phyloP scores from a whole-genome alignment of 106 monocot species.

The Allium sativum region DNA sequence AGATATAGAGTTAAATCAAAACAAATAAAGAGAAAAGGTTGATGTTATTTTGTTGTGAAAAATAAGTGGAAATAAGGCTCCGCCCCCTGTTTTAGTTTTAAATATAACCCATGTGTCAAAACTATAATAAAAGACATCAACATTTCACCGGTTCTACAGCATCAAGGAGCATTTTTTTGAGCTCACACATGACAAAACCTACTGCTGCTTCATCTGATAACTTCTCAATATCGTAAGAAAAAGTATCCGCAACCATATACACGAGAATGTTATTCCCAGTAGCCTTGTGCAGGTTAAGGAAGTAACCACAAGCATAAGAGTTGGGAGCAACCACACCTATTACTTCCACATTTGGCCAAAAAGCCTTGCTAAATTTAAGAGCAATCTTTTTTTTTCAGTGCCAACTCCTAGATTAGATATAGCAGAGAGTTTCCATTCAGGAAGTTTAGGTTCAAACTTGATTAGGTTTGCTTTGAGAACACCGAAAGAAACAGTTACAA shows the following conservation, averaged over 20 bases:
- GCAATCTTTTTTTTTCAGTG: constrained; percentile 94
- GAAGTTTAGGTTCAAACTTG: constrained; percentile 68
- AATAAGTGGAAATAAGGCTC: no score
- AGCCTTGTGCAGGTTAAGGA: constrained; percentile 95
- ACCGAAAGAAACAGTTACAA: constrained; percentile 86
- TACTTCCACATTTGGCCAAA: constrained; percentile 98
- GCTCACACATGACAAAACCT: constrained; percentile 55
- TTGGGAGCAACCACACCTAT: constrained; percentile 67
- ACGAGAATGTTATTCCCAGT: constrained; percentile 77
- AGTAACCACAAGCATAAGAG: constrained; percentile 85
- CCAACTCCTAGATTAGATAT: constrained; percentile 87
- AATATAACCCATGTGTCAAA: no score
- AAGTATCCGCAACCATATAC: constrained; percentile 91
- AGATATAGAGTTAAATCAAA: no score
- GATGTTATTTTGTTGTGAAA: no score
- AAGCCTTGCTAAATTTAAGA: constrained; percentile 52
- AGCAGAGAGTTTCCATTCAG: constrained; percentile 80
- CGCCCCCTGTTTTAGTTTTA: no score
- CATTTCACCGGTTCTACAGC: constrained; percentile 67
- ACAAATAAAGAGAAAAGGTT: no score
- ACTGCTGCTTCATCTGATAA: constrained; percentile 69
- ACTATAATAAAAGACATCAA: neutral
- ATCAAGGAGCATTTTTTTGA: constrained; percentile 74
- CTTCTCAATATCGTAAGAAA: constrained; percentile 78
- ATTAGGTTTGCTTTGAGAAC: constrained; percentile 85